phyloP scores from a whole-genome alignment of 441 rosid genomes.

The Erodium moschatum region DNA sequence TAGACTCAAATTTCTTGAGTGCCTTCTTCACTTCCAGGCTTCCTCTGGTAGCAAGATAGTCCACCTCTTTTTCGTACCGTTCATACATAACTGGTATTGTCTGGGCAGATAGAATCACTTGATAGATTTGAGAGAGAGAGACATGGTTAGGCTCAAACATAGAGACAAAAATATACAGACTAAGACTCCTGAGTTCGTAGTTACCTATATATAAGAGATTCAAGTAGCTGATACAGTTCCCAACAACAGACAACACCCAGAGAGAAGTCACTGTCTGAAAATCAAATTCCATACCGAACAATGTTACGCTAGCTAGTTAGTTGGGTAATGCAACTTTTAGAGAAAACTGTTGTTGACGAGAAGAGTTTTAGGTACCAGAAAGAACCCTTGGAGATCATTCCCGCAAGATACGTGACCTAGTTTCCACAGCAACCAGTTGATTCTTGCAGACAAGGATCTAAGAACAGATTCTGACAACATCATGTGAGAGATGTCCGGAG shows the following conservation, averaged over 20 bases:
- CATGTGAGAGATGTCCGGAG: constrained; percentile 32
- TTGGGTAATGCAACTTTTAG: too few relatives aligned
- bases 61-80: constrained; percentile 52
- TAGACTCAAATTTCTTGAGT: constrained; percentile 40
- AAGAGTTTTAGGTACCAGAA: constrained; percentile 23
- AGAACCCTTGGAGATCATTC: constrained; percentile 28
- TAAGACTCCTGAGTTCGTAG: constrained; percentile 19
- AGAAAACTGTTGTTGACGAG: neutral
- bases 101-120: constrained; percentile 36
- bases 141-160: neutral
- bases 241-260: constrained; percentile 40
- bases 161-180: neutral
- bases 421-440: constrained; percentile 26
- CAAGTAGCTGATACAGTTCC: constrained; percentile 34
- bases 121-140: neutral
- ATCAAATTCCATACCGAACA: neutral
- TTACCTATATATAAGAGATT: constrained; percentile 34
- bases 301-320: neutral
- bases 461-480: constrained; percentile 32
- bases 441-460: constrained; percentile 21
- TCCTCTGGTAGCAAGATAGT: constrained; percentile 30
- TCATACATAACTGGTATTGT: constrained; percentile 57
- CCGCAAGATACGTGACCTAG: constrained; percentile 38
- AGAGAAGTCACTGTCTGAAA: constrained; percentile 36
- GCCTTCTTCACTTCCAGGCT: constrained; percentile 32